These are phyloP conservation scores for Austroboletus novae-zelandiae DNA, from an alignment of 1,284 basidiomycete species.

Conservation along the genomic window DNA sequence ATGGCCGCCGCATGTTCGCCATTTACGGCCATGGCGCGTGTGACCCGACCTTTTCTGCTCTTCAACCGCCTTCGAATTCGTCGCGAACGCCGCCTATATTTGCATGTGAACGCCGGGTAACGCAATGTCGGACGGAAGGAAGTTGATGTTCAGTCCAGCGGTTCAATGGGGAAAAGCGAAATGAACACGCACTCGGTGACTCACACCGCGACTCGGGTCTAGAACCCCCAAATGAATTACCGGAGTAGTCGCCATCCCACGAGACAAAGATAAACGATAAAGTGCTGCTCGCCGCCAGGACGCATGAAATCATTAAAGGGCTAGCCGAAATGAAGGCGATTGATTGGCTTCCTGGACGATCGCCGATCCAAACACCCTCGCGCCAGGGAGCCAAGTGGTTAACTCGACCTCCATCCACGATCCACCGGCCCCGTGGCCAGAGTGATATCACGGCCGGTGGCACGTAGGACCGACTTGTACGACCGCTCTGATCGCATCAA, in stretches of 20 bases:
- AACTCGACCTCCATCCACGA: not conserved
- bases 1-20: constrained; percentile 30
- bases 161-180: constrained; percentile 8
- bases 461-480: constrained; percentile 3
- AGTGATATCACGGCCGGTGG: not conserved
- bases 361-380: constrained; percentile 19
- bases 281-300: constrained; percentile 1
- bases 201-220: constrained; percentile 10
- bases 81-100: not conserved
- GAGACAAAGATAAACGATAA: not conserved
- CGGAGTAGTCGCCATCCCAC: not conserved
- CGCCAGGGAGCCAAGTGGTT: not conserved
- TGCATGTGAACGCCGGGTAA: not conserved
- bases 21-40: constrained; percentile 19
- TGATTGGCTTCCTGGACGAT: constrained; percentile 25
- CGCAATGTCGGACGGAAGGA: not conserved
- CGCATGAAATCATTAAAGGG: constrained; percentile 15
- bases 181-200: constrained; percentile 14
- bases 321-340: constrained; percentile 29
- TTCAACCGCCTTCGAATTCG: constrained; percentile 1
- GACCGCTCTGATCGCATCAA: constrained; percentile 9
- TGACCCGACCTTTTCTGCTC: constrained; percentile 3
- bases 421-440: constrained; percentile 1
- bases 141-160: not conserved
- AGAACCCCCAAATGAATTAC: constrained; percentile 8